These are phyloP conservation scores for Pythium vanterpoolii DNA, from an alignment of 352 stramenopile genomes.

Conservation along the genomic window DNA sequence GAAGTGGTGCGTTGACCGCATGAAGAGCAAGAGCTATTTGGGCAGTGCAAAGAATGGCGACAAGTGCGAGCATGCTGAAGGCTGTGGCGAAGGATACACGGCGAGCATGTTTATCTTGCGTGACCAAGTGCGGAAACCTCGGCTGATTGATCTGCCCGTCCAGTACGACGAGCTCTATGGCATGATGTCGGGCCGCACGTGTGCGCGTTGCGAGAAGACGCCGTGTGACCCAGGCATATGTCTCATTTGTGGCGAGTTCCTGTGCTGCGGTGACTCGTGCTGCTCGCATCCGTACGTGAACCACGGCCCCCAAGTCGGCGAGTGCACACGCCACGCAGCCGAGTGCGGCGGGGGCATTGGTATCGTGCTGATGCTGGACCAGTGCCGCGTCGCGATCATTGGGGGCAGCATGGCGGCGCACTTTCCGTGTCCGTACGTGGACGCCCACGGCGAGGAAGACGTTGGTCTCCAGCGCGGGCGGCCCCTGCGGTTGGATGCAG, in stretches of 20 bases:
- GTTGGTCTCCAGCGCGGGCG: slow-evolving; percentile 74
- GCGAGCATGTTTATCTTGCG: slow-evolving; percentile 88
- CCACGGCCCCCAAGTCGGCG: slow-evolving; percentile 69
- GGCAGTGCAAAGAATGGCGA: slow-evolving; percentile 66
- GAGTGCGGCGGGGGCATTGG: slow-evolving; percentile 85
- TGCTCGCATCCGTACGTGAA: slow-evolving; percentile 77
- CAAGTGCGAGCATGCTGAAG: slow-evolving; percentile 84
- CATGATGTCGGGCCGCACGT: slow-evolving; percentile 62
- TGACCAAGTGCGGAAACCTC: slow-evolving; percentile 49
- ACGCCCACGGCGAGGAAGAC: slow-evolving; percentile 84
- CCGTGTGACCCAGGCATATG: slow-evolving; percentile 76
- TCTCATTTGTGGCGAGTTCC: slow-evolving; percentile 78
- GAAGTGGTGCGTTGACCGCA: slow-evolving; percentile 83
- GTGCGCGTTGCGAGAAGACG: slow-evolving; percentile 58
- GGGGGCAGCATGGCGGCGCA: slow-evolving; percentile 84
- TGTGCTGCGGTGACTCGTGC: slow-evolving; percentile 84
- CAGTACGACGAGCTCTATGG: slow-evolving; percentile 88
- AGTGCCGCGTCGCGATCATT: slow-evolving; percentile 81
- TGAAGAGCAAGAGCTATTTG: slow-evolving; percentile 73
- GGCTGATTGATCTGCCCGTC: slow-evolving; percentile 72
- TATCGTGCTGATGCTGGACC: slow-evolving; percentile 79
- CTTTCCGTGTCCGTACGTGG: slow-evolving; percentile 84
- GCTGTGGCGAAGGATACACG: slow-evolving; percentile 80
- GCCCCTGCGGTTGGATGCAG: slow-evolving; percentile 71
- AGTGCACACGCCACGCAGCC: slow-evolving; percentile 81